These are phyloP conservation scores for Aspergillus leporis DNA, from an alignment of 495 filamentous ascomycete genomes.

Conservation along the genomic window DNA sequence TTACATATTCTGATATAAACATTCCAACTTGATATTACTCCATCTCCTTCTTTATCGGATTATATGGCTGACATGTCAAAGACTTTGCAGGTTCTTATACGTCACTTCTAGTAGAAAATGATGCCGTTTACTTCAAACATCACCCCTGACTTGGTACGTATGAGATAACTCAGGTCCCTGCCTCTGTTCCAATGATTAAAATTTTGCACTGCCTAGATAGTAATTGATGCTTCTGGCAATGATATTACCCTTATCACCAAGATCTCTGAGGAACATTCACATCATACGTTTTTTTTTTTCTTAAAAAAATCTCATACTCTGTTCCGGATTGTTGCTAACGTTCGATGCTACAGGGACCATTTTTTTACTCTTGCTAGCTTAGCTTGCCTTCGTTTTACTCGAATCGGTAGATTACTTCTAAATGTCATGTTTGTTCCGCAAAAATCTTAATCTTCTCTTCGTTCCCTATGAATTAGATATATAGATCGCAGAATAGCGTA, in stretches of 20 bases:
- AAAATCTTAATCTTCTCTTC: too few species aligned
- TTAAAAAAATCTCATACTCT: too few species aligned
- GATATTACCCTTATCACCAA: conserved; percentile 72
- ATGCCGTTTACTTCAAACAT: too few species aligned
- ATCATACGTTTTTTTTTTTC: conserved; percentile 20
- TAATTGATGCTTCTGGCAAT: conserved; percentile 72
- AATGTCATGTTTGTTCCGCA: too few species aligned
- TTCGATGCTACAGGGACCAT: conserved; percentile 10
- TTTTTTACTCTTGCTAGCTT: background rate
- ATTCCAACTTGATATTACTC: conserved; percentile 22
- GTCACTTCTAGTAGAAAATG: too few species aligned
- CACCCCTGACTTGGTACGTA: conserved; percentile 24
- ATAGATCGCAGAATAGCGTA: too few species aligned
- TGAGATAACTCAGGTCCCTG: background rate
- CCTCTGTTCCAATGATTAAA: conserved; percentile 66
- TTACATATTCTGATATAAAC: conserved; percentile 89
- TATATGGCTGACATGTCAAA: conserved; percentile 31
- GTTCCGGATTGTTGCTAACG: conserved; percentile 32
- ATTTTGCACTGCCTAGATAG: conserved; percentile 76
- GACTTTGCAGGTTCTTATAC: conserved; percentile 17
- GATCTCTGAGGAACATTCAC: conserved; percentile 71
- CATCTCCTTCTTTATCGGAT: conserved; percentile 6
- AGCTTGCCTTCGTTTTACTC: too few species aligned
- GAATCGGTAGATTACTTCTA: too few species aligned
- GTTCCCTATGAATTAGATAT: too few species aligned